Conservation (phyloP, 345 rosid species). For the Bruguiera parviflora region DNA sequence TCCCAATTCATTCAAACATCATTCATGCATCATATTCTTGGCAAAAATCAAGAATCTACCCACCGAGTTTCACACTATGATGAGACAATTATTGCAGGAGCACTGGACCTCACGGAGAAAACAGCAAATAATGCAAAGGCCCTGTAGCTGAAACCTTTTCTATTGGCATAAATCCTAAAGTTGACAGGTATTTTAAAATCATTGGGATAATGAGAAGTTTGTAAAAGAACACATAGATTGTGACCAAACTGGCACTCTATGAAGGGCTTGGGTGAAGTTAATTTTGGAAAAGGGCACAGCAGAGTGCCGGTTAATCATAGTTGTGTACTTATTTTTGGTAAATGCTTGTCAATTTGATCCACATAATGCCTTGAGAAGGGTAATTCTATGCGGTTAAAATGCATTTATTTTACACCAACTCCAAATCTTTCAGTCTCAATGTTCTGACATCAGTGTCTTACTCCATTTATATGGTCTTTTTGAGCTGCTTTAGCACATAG, state of each 20-base stretch:
- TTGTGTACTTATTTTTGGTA: slow-evolving; percentile 78
- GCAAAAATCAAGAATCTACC: too few relatives aligned
- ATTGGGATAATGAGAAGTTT: not conserved
- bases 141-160: slow-evolving; percentile 73
- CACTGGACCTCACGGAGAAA: slow-evolving; percentile 84
- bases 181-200: slow-evolving; percentile 49
- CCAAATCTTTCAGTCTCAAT: too few relatives aligned
- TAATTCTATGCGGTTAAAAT: not conserved
- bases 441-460: not conserved
- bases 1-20: too few relatives aligned
- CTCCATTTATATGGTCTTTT: not conserved
- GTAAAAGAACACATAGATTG: not conserved
- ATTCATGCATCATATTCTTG: too few relatives aligned
- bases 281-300: slow-evolving; percentile 90
- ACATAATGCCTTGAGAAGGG: too few relatives aligned
- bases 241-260: not conserved
- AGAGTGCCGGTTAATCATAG: slow-evolving; percentile 91
- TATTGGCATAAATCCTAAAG: slow-evolving; percentile 68
- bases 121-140: slow-evolving; percentile 87
- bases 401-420: too few relatives aligned
- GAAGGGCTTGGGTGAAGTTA: slow-evolving; percentile 64
- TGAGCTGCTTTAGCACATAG: too few relatives aligned
- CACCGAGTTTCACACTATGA: slow-evolving; percentile 21
- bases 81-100: slow-evolving; percentile 93
- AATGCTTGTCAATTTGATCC: not conserved